Evolutionary conservation across 257 asterid species (phyloP).

Genomic region (Nicotiana attenuata): DNA sequence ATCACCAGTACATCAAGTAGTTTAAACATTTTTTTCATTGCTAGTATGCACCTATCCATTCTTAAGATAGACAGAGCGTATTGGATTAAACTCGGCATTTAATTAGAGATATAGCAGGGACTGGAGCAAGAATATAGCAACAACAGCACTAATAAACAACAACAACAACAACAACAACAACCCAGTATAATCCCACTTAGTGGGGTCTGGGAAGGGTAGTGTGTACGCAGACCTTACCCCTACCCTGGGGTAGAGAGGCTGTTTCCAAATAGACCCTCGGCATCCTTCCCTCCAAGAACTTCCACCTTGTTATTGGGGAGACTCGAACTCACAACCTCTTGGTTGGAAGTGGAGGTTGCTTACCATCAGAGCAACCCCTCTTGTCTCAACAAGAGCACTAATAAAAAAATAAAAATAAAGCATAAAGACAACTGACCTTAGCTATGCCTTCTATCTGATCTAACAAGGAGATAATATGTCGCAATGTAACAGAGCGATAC

Average conservation of each 20-base stretch:
- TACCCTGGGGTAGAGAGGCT: too few species aligned
- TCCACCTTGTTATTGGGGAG: too few species aligned
- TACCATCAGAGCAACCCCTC: too few species aligned
- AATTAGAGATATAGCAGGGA: neutral
- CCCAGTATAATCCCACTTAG: too few species aligned
- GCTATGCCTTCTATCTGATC: slow-evolving; percentile 99
- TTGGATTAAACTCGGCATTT: neutral
- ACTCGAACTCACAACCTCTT: too few species aligned
- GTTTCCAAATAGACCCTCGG: too few species aligned
- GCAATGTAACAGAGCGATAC: slow-evolving; percentile 96
- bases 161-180: too few species aligned
- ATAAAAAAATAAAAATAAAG: neutral
- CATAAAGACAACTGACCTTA: slow-evolving; percentile 46
- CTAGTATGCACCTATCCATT: slow-evolving; percentile 2
- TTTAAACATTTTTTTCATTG: neutral
- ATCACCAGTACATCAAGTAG: too few species aligned
- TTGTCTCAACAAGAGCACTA: slow-evolving; percentile 1
- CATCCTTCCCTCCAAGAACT: too few species aligned
- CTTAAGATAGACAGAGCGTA: neutral
- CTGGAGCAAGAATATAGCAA: neutral
- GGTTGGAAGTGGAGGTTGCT: too few species aligned
- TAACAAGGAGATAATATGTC: slow-evolving; percentile 87
- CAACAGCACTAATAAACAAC: neutral
- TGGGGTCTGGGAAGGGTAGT: too few species aligned
- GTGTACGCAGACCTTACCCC: too few species aligned